Conservation (phyloP, 2,329 filamentous ascomycete species). For the Colletotrichum sojae region DNA sequence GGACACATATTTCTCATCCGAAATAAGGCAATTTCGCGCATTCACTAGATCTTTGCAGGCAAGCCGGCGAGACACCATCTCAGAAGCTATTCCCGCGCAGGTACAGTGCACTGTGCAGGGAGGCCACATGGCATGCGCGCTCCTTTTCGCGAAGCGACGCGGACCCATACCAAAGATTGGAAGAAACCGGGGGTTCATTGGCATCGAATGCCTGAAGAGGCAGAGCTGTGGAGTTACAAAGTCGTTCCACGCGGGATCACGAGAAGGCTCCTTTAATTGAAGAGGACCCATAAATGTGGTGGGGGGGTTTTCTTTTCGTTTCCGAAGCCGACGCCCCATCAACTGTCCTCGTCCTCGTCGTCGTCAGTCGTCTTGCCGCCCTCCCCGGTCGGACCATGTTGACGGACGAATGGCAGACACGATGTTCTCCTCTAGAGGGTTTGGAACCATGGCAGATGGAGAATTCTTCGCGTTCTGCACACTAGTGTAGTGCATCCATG, state of each 20-base stretch:
- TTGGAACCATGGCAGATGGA: conserved; percentile 18
- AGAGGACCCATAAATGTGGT: conserved; percentile 31
- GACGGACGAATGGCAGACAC: conserved; percentile 24
- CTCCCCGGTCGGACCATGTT: conserved; percentile 1
- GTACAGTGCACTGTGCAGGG: conserved; percentile 23
- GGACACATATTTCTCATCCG: conserved; percentile 19
- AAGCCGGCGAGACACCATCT: conserved; percentile 21
- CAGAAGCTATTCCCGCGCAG: conserved; percentile 27
- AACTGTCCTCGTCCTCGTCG: conserved; percentile 26
- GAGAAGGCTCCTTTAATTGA: conserved; percentile 33
- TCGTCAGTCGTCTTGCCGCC: conserved; percentile 5
- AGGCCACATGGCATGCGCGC: conserved; percentile 38
- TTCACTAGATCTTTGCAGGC: conserved; percentile 31
- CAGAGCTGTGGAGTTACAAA: conserved; percentile 38
- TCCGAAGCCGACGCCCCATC: conserved; percentile 18
- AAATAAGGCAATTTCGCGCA: conserved; percentile 38
- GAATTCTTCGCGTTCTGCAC: conserved; percentile 17
- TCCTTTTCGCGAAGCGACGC: conserved; percentile 31
- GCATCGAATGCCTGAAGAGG: conserved; percentile 33
- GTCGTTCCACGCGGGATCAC: conserved; percentile 38
- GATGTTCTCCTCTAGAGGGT: neutral
- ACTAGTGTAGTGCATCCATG: neutral
- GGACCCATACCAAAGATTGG: conserved; percentile 24
- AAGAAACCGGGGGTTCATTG: conserved; percentile 18
- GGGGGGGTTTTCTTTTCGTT: conserved; percentile 30